A percentile compares a stretch with the other conserved stretches of the same genome.
Evolutionary conservation across 495 filamentous ascomycete species (phyloP).

Genomic region (Copromyces sp.): DNA sequence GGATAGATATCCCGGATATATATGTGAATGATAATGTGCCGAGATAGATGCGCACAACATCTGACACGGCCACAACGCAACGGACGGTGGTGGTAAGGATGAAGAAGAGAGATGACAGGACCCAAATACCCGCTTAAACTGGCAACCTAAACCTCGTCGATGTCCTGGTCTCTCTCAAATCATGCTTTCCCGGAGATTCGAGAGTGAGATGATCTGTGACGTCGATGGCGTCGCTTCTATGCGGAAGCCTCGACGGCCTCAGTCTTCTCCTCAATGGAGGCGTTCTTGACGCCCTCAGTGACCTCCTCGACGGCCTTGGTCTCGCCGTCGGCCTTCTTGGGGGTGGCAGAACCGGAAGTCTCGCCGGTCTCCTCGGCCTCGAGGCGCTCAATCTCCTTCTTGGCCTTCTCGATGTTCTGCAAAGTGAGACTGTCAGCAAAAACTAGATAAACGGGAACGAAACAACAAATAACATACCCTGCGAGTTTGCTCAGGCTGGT

Average conservation of each 20-base stretch:
- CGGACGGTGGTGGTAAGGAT: background rate
- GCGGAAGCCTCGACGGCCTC: constrained; percentile 29
- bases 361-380: constrained; percentile 43
- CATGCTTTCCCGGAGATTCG: background rate
- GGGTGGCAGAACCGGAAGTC: constrained; percentile 21
- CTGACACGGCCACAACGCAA: background rate
- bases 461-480: constrained; percentile 49
- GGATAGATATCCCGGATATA: background rate
- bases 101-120: background rate
- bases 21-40: background rate
- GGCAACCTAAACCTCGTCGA: background rate
- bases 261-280: constrained; percentile 61
- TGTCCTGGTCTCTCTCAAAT: background rate
- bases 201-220: background rate
- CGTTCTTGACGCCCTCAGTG: constrained; percentile 54
- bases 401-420: constrained; percentile 71
- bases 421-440: constrained; percentile 43
- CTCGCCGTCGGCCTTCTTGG: constrained; percentile 31
- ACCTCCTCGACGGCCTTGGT: constrained; percentile 34
- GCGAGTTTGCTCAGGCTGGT: constrained; percentile 84
- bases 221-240: background rate
- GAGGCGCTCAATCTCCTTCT: constrained; percentile 53
- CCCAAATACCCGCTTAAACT: background rate
- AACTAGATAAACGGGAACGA: background rate
- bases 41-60: background rate